Percentiles rank a stretch among this genome's conserved stretches.
These are phyloP conservation scores for Eutrema japonicum DNA, from an alignment of 345 rosid genomes.

Conservation along the genomic window DNA sequence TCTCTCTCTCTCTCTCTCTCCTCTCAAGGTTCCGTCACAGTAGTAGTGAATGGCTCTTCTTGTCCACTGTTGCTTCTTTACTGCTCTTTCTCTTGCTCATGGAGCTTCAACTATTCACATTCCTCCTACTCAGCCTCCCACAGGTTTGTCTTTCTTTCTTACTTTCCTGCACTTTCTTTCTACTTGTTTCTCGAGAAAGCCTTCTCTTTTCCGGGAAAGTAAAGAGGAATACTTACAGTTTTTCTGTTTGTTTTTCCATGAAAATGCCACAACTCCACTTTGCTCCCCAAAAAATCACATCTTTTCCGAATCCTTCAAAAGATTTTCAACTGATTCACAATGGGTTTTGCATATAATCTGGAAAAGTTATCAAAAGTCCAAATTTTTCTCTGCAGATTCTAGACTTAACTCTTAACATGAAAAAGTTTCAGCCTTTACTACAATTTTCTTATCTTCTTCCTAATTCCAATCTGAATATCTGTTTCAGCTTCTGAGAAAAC, in stretches of 20 bases:
- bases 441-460: background rate
- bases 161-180: conserved; percentile 5
- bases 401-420: background rate
- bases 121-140: conserved; percentile 49
- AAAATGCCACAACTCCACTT: conserved; percentile 28
- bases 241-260: conserved; percentile 37
- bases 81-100: conserved; percentile 45
- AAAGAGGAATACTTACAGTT: background rate
- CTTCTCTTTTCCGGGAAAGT: conserved; percentile 23
- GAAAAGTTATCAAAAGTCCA: background rate
- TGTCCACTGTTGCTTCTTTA: conserved; percentile 42
- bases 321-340: background rate
- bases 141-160: conserved; percentile 51
- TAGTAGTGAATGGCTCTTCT: conserved; percentile 38
- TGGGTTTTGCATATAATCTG: conserved; percentile 22
- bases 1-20: conserved; percentile 1
- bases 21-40: conserved; percentile 37
- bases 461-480: conserved; percentile 30
- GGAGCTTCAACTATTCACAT: conserved; percentile 51
- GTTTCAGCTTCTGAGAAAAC: conserved; percentile 40
- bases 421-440: conserved; percentile 22
- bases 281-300: conserved; percentile 25
- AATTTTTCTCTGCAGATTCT: background rate
- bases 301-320: background rate
- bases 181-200: conserved; percentile 19